These are phyloP conservation scores for Lecanicillium sp. DNA, from an alignment of 2,329 filamentous ascomycete species.

Conservation along the genomic window DNA sequence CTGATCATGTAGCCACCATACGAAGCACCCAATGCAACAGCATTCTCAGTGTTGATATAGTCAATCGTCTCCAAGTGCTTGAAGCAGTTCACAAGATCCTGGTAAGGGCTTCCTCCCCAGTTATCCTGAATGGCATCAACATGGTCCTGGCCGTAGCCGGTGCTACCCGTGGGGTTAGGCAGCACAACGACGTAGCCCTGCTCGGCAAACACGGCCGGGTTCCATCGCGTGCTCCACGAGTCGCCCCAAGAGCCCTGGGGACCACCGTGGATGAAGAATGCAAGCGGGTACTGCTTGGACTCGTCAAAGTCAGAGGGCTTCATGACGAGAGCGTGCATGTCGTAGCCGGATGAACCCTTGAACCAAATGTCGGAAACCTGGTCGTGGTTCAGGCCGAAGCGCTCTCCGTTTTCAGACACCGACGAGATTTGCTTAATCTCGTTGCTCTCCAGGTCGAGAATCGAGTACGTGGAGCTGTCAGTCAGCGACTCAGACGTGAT, in stretches of 20 bases:
- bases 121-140: conserved; percentile 62
- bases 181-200: conserved; percentile 70
- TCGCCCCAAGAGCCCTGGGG: conserved; percentile 63
- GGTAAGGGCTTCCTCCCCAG: conserved; percentile 54
- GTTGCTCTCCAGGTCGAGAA: conserved; percentile 39
- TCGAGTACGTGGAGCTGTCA: conserved; percentile 62
- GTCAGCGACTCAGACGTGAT: conserved; percentile 57
- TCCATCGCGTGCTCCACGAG: conserved; percentile 67
- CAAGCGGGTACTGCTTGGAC: conserved; percentile 60
- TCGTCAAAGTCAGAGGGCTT: conserved; percentile 57
- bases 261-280: conserved; percentile 67
- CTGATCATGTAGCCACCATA: conserved; percentile 72
- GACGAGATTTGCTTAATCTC: conserved; percentile 46
- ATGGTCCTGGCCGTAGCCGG: conserved; percentile 64
- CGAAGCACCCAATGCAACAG: conserved; percentile 66
- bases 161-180: conserved; percentile 69
- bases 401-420: conserved; percentile 53
- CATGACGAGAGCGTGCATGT: conserved; percentile 59
- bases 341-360: conserved; percentile 51
- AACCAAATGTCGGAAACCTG: conserved; percentile 65
- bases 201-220: conserved; percentile 68
- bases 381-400: conserved; percentile 54
- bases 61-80: conserved; percentile 59
- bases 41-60: conserved; percentile 59
- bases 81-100: conserved; percentile 71